These are phyloP conservation scores for Saccharomyces pastorianus DNA, from an alignment of 1,139 yeast species.

Conservation along the genomic window DNA sequence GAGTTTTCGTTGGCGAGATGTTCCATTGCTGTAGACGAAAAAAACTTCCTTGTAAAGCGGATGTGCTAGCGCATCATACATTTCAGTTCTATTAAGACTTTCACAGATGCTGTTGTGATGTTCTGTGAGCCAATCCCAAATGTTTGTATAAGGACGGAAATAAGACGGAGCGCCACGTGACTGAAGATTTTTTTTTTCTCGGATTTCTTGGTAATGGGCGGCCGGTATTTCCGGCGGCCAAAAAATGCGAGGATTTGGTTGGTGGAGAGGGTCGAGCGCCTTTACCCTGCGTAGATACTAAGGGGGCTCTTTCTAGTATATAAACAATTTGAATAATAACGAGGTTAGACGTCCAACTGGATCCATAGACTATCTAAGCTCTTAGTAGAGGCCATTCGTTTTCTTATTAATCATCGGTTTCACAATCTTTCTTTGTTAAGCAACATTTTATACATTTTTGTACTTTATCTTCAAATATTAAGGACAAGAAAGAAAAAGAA, in stretches of 20 bases:
- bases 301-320: not conserved
- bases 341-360: not conserved
- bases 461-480: not conserved
- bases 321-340: not conserved
- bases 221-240: not conserved
- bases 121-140: not conserved
- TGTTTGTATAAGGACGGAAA: not conserved
- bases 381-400: not conserved
- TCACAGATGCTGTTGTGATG: not conserved
- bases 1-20: conserved; percentile 3
- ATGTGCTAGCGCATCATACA: not conserved
- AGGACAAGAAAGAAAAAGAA: not conserved
- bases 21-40: not conserved
- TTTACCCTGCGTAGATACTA: not conserved
- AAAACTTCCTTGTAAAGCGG: not conserved
- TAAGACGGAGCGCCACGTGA: not conserved
- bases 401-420: not conserved
- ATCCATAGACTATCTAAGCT: not conserved
- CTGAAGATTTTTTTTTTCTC: not conserved
- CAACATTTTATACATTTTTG: not conserved
- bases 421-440: not conserved
- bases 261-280: conserved; percentile 1
- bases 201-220: not conserved
- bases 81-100: not conserved
- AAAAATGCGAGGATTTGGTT: not conserved